phyloP scores from a whole-genome alignment of 1,139 yeast species.

The Pichia sp. region DNA sequence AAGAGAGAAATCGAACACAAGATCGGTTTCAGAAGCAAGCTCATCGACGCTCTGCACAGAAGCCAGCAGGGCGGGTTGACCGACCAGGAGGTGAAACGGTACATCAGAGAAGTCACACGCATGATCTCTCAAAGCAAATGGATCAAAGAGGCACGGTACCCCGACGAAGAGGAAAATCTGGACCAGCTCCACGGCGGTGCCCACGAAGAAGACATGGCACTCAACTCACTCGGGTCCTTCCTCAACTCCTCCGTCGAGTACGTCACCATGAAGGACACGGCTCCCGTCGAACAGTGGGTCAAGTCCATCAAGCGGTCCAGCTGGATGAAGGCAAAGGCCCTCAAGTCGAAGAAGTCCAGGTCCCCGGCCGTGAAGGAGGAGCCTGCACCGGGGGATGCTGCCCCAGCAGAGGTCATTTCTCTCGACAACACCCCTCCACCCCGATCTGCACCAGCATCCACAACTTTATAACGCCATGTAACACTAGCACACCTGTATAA shows the following conservation, averaged over 20 bases:
- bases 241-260: slow-evolving; percentile 12
- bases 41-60: slow-evolving; percentile 49
- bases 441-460: too few relatives aligned
- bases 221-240: slow-evolving; percentile 15
- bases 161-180: slow-evolving; percentile 5
- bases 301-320: slow-evolving; percentile 4
- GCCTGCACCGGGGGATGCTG: too few relatives aligned
- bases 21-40: slow-evolving; percentile 48
- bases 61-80: slow-evolving; percentile 54
- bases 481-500: neutral
- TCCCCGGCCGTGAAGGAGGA: too few relatives aligned
- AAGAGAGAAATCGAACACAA: slow-evolving; percentile 43
- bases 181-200: neutral
- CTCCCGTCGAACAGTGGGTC: slow-evolving; percentile 11
- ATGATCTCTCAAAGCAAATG: slow-evolving; percentile 19
- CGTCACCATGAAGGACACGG: slow-evolving; percentile 6
- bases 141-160: slow-evolving; percentile 20
- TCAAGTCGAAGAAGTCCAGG: neutral
- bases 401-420: too few relatives aligned
- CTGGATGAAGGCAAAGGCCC: neutral
- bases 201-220: slow-evolving; percentile 2
- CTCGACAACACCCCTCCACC: too few relatives aligned
- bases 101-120: slow-evolving; percentile 15
- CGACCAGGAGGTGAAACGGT: slow-evolving; percentile 14
- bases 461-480: neutral